These are phyloP conservation scores for Picea engelmannii DNA, from an alignment of 83 land plant genomes.

Conservation along the genomic window DNA sequence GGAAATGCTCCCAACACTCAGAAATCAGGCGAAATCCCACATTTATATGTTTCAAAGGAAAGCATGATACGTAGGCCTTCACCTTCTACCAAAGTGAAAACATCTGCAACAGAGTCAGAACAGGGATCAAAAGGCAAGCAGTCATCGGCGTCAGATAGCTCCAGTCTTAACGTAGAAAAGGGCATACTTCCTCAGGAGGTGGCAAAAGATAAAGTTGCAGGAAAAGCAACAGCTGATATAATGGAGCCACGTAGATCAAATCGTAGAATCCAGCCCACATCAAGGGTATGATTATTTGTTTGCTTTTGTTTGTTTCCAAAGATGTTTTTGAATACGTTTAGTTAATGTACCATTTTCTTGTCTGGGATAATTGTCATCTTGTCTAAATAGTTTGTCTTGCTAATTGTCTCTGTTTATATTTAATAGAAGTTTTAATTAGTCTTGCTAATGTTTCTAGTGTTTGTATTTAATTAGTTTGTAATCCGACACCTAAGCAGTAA, in stretches of 20 bases:
- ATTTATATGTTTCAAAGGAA: constrained; percentile 18
- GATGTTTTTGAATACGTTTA: background rate
- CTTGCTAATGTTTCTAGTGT: too few relatives aligned
- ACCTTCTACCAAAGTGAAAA: constrained; percentile 20
- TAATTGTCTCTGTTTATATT: background rate
- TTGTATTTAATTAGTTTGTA: too few relatives aligned
- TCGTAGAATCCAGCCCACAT: constrained; percentile 82
- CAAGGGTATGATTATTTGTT: constrained; percentile 46
- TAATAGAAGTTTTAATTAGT: background rate
- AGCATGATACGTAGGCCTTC: background rate
- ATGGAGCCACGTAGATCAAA: constrained; percentile 74
- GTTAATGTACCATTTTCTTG: background rate
- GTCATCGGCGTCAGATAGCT: constrained; percentile 28
- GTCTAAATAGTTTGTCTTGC: background rate
- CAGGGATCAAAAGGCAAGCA: constrained; percentile 41
- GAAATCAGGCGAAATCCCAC: constrained; percentile 18
- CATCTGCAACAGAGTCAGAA: constrained; percentile 23
- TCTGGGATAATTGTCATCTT: background rate
- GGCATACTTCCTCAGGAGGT: constrained; percentile 18
- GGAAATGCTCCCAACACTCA: constrained; percentile 15
- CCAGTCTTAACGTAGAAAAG: constrained; percentile 29
- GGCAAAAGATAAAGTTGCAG: constrained; percentile 17
- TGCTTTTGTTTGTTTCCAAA: background rate
- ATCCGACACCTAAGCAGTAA: too few relatives aligned
- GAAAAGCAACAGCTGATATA: constrained; percentile 29